Base-by-base conservation (phyloP, 1,284 basidiomycete genomes). In the Hypsizygus ulmarius region DNA sequence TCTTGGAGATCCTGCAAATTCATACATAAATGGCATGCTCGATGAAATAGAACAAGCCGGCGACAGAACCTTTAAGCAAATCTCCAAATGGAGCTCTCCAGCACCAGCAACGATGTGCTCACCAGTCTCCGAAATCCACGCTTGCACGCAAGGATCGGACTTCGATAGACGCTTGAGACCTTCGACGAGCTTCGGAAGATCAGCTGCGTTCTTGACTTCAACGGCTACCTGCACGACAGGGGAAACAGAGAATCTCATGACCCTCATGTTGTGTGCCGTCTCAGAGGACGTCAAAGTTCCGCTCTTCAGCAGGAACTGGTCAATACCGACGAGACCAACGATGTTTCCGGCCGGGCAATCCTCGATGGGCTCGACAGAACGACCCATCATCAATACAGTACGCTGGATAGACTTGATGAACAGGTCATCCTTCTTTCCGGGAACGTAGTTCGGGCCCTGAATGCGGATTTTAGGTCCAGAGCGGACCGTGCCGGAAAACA, bases 141-240 rank as follows among this genome's bases (percentile, higher is more conserved):
- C 84, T 77, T 97, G 94, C 58, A 99, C 96, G 76, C 95, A 97
- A 55, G 96, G 96, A 73, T 99, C 96, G 39, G 96, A 98, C 81
- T 99, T 98, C 64, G 95, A 96, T 56, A 99, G 84, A 82, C 96
- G 96, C 81, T 98, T 99, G 62, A 98, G 89, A 82, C 96, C 96
- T 82, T 98, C 96, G 61, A 98, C 96, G 58, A 99, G 90, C 79
- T 99, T 99, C 67, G 96, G 96, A 53, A 99, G 80, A 81, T 99
- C 96, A 59, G 93, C 83, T 59, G 96, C 94, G 74, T 98, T 98
- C 90, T 98, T 98, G 74, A 97, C 96, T 75, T 99, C 96, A 67
- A 99, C 96, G 61, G 96, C 93, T 67, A 98, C 93, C 73, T 89
- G 96, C 44, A 98, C 96, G 84, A 98, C 96, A 64, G 96, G 96